Base-by-base conservation (phyloP, 2,329 filamentous ascomycete species). In the Exophiala mesophila region DNA sequence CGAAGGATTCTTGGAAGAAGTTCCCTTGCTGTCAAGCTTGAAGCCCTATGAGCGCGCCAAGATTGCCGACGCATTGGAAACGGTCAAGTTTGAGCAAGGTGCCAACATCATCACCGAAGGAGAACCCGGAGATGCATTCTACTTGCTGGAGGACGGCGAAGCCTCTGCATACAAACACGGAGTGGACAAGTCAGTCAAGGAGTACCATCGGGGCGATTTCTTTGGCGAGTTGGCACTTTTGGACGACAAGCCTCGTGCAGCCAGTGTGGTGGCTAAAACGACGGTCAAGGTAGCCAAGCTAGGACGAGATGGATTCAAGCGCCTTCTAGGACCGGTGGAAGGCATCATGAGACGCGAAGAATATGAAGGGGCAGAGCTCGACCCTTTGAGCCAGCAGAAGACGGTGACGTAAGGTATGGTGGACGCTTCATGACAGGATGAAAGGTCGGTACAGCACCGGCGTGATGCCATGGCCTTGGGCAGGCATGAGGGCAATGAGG, bases 41-140 rank as follows among this genome's bases (percentile, higher is more conserved):
- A 94, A 89, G 32, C 77, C 85, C 0, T 97, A 97, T 64, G 92
- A 98, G 69, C 83, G 92, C 45, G 88, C 87, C 59, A 98, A 98
- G 73, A 96, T 98, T 63, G 90, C 92, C 48, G 92, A 97, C 66
- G 90, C 92, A 2, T 74, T 98, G 43, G 89, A 97, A 63, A 92
- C 89, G 7, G 80, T 83, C 63, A 96, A 94, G 59, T 94, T 83
- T 62, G 76, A 83, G 0, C 70, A 82, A 5, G 87, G 86, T 16
- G 78, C 82, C n/a, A 77, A 77, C 38, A 94, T 98, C 61, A 97
- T 98, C 66, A 75, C 73, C 45, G 88, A 97, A 66, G 92, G 92
- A 39, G 92, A 97, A 61, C 85, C 83, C 0, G 92, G 92, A 41
- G 81, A 94, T 59, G 83, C 86, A 1, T 97, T 98, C 67, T 98